These are phyloP conservation scores for Termitomyces sp. DNA, from an alignment of 1,284 basidiomycete genomes.

Conservation along the genomic window DNA sequence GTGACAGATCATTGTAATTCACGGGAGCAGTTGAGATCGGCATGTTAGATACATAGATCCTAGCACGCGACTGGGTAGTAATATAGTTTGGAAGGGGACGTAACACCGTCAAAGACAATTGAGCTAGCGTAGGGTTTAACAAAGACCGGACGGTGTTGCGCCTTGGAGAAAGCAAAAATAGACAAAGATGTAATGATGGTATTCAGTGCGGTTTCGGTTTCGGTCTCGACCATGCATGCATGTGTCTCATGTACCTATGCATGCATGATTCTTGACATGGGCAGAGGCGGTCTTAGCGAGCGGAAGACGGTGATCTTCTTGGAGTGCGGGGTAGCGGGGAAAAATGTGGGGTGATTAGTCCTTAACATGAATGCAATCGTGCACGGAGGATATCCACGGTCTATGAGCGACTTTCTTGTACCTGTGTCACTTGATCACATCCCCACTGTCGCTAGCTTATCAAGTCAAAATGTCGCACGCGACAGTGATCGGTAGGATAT, in stretches of 20 bases:
- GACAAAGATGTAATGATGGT: background rate
- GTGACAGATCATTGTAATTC: background rate
- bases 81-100: background rate
- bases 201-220: background rate
- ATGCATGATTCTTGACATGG: background rate
- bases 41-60: background rate
- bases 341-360: background rate
- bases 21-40: background rate
- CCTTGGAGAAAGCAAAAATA: background rate
- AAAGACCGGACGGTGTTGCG: background rate
- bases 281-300: background rate
- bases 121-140: background rate
- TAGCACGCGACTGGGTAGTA: background rate
- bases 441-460: background rate
- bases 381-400: background rate
- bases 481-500: background rate
- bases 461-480: background rate
- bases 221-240: background rate
- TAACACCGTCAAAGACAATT: background rate
- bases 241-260: background rate
- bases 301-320: background rate
- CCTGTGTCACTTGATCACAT: background rate
- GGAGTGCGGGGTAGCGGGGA: background rate
- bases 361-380: constrained; percentile 4
- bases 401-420: background rate